Conservation (phyloP, 176 grass and related monocot genomes). For the Alopecurus myosuroides region DNA sequence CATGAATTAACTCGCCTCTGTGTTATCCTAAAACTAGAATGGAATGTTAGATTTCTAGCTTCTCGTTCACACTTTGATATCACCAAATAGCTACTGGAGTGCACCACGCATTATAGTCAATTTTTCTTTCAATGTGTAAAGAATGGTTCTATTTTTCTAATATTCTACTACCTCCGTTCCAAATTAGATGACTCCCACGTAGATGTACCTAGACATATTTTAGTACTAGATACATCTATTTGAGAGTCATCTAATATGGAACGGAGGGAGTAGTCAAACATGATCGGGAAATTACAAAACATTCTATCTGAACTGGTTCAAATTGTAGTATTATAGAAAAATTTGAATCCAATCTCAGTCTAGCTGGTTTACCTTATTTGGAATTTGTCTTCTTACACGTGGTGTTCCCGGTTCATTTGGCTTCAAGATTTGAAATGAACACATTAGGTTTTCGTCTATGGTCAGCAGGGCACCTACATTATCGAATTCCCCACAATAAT, state of each 20-base stretch:
- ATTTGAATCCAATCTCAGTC: not conserved
- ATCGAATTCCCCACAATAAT: slow-evolving; percentile 45
- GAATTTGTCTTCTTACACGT: slow-evolving; percentile 34
- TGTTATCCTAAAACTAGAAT: not conserved
- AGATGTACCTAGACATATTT: too few relatives aligned
- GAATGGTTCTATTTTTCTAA: not conserved
- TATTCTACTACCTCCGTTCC: too few relatives aligned
- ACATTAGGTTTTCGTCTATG: slow-evolving; percentile 43
- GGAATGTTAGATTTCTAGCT: not conserved
- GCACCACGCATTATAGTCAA: not conserved
- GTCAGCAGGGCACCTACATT: slow-evolving; percentile 43
- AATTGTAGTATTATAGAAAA: not conserved
- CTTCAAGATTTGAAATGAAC: slow-evolving; percentile 50
- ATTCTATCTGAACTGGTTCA: not conserved
- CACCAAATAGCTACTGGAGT: not conserved
- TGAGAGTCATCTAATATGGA: too few relatives aligned
- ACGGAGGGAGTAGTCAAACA: too few relatives aligned
- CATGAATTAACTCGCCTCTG: not conserved
- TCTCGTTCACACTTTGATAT: not conserved
- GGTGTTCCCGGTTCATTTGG: slow-evolving; percentile 29
- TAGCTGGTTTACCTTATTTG: slow-evolving; percentile 50
- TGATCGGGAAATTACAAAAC: not conserved
- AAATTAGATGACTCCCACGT: too few relatives aligned
- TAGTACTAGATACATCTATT: too few relatives aligned
- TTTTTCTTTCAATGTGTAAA: not conserved